phyloP scores from a whole-genome alignment of 371 early-diverging fungal genomes.

The Gilbertella persicaria region DNA sequence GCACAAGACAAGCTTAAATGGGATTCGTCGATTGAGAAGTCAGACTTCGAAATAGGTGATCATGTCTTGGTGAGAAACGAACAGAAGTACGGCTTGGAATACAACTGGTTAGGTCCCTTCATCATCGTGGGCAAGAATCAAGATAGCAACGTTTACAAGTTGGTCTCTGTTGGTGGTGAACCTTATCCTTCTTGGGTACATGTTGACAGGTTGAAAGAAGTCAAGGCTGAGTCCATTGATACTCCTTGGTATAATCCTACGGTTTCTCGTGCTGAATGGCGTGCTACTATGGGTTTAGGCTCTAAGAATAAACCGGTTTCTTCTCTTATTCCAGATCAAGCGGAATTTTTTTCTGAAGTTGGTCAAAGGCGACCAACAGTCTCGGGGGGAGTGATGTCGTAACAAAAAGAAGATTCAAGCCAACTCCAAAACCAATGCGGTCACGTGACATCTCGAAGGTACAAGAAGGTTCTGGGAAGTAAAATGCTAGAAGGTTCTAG shows the following conservation, averaged over 20 bases:
- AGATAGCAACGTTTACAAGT: background rate
- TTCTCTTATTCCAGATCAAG: background rate
- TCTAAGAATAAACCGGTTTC: background rate
- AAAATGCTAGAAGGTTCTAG: no score
- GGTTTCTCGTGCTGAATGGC: constrained; percentile 6
- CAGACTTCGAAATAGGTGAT: constrained; percentile 15
- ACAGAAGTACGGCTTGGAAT: constrained; percentile 8
- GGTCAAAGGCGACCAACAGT: constrained; percentile 14
- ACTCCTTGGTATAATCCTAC: constrained; percentile 16
- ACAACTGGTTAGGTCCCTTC: constrained; percentile 9
- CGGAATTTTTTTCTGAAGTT: background rate
- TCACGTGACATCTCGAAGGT: no score
- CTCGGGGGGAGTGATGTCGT: constrained; percentile 19
- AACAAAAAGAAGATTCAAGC: background rate
- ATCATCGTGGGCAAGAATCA: constrained; percentile 5
- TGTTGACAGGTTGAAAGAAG: constrained; percentile 9
- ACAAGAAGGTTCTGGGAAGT: no score
- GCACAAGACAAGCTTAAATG: constrained; percentile 7
- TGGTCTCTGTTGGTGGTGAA: constrained; percentile 8
- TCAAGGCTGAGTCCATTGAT: constrained; percentile 4
- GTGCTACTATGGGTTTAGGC: constrained; percentile 1
- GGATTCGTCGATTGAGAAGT: constrained; percentile 5
- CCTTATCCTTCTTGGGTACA: constrained; percentile 12
- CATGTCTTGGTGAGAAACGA: constrained; percentile 3
- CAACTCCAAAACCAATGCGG: background rate